Evolutionary conservation across 768 basidiomycete species (phyloP).

Genomic region (Russula sp.): DNA sequence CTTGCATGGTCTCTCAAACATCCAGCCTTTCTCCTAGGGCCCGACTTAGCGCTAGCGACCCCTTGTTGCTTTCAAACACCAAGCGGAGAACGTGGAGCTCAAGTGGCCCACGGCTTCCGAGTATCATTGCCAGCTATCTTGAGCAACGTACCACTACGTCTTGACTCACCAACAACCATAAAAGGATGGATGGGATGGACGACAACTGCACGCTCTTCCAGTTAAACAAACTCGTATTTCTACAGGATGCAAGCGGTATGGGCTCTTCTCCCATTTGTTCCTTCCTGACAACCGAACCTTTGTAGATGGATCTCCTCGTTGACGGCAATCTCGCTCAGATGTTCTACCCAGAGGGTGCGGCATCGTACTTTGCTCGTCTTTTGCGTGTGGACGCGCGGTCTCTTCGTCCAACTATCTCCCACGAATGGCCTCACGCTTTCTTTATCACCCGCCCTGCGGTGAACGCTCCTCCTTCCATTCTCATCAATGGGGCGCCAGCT

Average conservation of each 20-base stretch:
- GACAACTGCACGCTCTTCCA: too few relatives aligned
- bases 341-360: not conserved
- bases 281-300: not conserved
- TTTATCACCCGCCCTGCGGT: not conserved
- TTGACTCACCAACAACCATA: too few relatives aligned
- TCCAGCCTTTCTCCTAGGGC: too few relatives aligned
- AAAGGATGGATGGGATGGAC: too few relatives aligned
- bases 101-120: too few relatives aligned
- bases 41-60: too few relatives aligned
- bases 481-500: not conserved
- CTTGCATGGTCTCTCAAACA: too few relatives aligned
- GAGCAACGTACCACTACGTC: too few relatives aligned
- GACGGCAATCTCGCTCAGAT: conserved; percentile 7
- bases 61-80: too few relatives aligned
- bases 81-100: too few relatives aligned
- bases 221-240: not conserved
- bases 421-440: conserved; percentile 1
- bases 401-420: not conserved
- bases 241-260: not conserved
- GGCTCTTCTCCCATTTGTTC: not conserved
- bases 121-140: too few relatives aligned
- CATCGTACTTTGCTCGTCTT: not conserved
- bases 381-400: not conserved
- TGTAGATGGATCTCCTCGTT: conserved; percentile 1
- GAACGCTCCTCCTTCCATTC: not conserved